These are phyloP conservation scores for Eucalyptus sp. DNA, from an alignment of 345 rosid genomes.

Conservation along the genomic window DNA sequence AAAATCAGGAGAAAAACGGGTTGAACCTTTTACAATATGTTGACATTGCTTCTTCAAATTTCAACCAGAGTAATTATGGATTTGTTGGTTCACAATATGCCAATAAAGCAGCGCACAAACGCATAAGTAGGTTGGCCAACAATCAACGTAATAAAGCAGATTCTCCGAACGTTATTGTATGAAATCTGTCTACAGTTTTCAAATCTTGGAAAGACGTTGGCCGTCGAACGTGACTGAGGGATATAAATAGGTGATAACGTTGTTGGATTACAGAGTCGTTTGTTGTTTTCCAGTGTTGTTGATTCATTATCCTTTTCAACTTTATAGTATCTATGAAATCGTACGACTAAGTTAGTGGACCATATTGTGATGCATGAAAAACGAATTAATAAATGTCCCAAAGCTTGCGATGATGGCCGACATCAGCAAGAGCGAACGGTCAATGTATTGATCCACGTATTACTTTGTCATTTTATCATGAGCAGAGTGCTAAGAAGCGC, in stretches of 20 bases:
- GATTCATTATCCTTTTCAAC: no score
- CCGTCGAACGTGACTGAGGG: not conserved
- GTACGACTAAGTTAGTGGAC: not conserved
- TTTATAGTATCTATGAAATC: not conserved
- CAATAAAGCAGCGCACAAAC: no score
- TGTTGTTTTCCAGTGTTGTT: no score
- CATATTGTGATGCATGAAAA: not conserved
- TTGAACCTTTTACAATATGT: no score
- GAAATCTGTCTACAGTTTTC: not conserved
- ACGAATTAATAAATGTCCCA: not conserved
- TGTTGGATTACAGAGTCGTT: not conserved
- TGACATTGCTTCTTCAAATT: no score
- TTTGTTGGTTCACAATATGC: no score
- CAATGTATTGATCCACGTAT: not conserved
- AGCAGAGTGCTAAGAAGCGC: not conserved
- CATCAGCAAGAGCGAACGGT: not conserved
- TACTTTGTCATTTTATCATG: not conserved
- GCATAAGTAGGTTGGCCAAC: not conserved
- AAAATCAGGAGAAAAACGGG: no score
- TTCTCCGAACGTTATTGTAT: not conserved
- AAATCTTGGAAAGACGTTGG: not conserved
- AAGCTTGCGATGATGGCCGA: not conserved
- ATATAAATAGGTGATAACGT: not conserved
- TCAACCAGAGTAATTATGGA: no score
- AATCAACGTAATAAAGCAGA: not conserved